Evolutionary conservation across 2,329 filamentous ascomycete species (phyloP), one percentile per base, ranked within the genome.

Genomic region (Penicillium sp.): DNA sequence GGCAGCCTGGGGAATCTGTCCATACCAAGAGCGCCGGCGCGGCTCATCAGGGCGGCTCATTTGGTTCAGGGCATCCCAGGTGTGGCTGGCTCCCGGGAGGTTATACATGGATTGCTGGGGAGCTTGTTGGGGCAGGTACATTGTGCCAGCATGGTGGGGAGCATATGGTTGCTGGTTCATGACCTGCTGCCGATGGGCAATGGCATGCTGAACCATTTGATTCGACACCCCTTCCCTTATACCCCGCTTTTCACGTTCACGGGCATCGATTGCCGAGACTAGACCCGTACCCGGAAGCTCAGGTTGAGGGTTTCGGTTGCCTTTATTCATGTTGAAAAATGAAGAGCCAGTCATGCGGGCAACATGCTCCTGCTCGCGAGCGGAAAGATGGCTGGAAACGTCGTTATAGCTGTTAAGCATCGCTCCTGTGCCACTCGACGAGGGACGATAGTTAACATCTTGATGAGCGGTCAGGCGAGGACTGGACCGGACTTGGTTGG

Each of bases 331-430:
- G 48, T 79, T 82, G 57, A 94, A 79, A 40, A 95, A 73, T 0
- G 89, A 86, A 0, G 82, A 83, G 1, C 87, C 86, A 0, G 89
- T 95, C 57, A 88, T 76, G 29, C 86, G 81, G 8, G 89, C 87
- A n/a, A 95, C 79, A 56, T 94, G 85, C 68, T 94, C 88, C 65
- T 94, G 89, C 67, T 95, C 89, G 13, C 86, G 81, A 14, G 89
- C 89, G 16, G 87, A 89, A n/a, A 95, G 75, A 47, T 84, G 79
- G 0, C 73, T 69, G 7, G 78, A 75, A 20, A 77, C 69, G 54
- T 81, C 76, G 40, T 73, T 73, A 22, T 70, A 65, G 38, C 72
- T 70, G 27, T 73, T 70, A 24, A 85, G 67, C 46, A 78, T 63
- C 3, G 68, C 65, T 32, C 72, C 75, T 8, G 82, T 75, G 9